phyloP scores from a whole-genome alignment of 1,284 basidiomycete species.

The Afroboletus lepidellus region DNA sequence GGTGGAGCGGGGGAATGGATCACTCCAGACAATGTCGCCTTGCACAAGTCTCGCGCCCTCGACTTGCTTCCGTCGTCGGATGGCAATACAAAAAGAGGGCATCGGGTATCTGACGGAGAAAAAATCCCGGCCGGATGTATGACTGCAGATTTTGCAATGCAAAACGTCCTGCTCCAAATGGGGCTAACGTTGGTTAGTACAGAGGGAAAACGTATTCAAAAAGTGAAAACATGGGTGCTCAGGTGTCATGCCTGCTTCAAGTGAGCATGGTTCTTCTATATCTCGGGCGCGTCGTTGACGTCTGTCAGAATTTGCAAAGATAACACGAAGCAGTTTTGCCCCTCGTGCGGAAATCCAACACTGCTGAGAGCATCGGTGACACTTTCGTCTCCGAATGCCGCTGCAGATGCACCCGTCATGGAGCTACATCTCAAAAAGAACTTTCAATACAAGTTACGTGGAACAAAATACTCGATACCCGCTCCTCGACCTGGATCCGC shows the following conservation, averaged over 20 bases:
- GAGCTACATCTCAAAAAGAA: slow-evolving; percentile 91
- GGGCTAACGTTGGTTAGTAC: slow-evolving; percentile 88
- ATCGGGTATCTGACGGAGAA: slow-evolving; percentile 42
- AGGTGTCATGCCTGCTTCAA: slow-evolving; percentile 99
- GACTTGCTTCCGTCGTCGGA: slow-evolving; percentile 66
- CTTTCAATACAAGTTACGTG: slow-evolving; percentile 92
- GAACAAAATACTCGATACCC: slow-evolving; percentile 93
- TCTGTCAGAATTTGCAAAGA: slow-evolving; percentile 88
- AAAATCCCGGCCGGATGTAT: slow-evolving; percentile 78
- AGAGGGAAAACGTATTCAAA: slow-evolving; percentile 88
- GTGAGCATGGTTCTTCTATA: slow-evolving; percentile 50
- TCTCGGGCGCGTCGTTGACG: slow-evolving; percentile 3
- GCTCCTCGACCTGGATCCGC: slow-evolving; percentile 87
- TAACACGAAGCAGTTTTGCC: slow-evolving; percentile 93
- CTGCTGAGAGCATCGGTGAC: slow-evolving; percentile 91
- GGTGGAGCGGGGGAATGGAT: slow-evolving; percentile 97
- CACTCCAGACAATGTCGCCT: slow-evolving; percentile 83
- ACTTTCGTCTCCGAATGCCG: slow-evolving; percentile 64
- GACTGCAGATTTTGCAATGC: slow-evolving; percentile 99
- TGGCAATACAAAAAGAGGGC: slow-evolving; percentile 36
- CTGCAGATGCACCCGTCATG: slow-evolving; percentile 60
- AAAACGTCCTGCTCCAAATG: slow-evolving; percentile 97
- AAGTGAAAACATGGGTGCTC: slow-evolving; percentile 94
- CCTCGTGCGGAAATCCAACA: slow-evolving; percentile 93
- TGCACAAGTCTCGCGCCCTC: slow-evolving; percentile 88